Conservation (phyloP, 208 protist species). For the Giardia duodenalis region DNA sequence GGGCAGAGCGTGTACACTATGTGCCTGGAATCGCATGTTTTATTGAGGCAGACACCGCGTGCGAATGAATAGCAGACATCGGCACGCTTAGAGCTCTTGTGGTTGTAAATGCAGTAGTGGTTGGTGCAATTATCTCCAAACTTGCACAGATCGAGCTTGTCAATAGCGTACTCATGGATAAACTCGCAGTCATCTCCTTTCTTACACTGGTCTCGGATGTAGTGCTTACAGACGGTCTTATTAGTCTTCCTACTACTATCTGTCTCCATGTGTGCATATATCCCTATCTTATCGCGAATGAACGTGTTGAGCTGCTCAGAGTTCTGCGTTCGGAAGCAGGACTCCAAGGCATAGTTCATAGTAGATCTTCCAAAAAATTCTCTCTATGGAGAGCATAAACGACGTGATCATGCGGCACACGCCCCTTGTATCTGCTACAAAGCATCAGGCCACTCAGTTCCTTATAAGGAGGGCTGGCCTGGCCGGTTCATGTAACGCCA, state of each 20-base stretch:
- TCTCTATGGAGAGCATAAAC: too few relatives aligned
- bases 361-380: too few relatives aligned
- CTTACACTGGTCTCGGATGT: neutral
- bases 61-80: neutral
- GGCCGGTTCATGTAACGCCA: too few relatives aligned
- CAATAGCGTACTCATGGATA: neutral
- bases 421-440: too few relatives aligned
- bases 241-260: neutral
- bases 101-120: neutral
- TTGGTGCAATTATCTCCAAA: neutral
- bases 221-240: constrained; percentile 6
- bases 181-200: neutral
- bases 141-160: neutral
- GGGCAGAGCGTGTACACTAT: neutral
- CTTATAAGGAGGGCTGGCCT: too few relatives aligned
- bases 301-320: neutral
- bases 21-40: neutral
- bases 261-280: neutral
- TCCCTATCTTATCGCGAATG: neutral
- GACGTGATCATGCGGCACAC: too few relatives aligned
- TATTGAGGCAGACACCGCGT: neutral
- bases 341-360: neutral
- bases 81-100: neutral
- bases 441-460: too few relatives aligned
- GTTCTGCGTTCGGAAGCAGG: neutral